phyloP scores from a whole-genome alignment of 371 early-diverging fungal species.

The Mortierella sp. region DNA sequence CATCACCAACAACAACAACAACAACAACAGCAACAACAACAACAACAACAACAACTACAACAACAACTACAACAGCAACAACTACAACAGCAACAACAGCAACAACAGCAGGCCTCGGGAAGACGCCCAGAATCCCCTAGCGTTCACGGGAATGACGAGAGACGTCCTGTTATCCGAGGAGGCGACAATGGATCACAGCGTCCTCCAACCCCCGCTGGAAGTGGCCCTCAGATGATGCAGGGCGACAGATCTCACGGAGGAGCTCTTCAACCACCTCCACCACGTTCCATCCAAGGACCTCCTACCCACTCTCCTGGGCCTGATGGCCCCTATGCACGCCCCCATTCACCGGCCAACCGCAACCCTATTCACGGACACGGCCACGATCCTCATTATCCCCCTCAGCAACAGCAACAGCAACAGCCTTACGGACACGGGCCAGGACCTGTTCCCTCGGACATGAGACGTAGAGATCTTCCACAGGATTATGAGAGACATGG shows the following conservation, averaged over 20 bases:
- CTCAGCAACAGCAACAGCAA: constrained; percentile 17
- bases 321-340: constrained; percentile 34
- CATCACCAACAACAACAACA: background rate
- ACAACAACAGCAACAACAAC: background rate
- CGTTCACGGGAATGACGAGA: constrained; percentile 32
- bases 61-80: background rate
- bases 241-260: constrained; percentile 14
- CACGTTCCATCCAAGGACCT: constrained; percentile 26
- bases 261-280: constrained; percentile 19
- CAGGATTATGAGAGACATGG: constrained; percentile 42
- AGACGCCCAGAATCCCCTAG: constrained; percentile 29
- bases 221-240: constrained; percentile 50
- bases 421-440: constrained; percentile 17
- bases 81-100: background rate
- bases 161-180: constrained; percentile 44
- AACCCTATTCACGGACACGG: constrained; percentile 31
- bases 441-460: constrained; percentile 18
- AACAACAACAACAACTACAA: background rate
- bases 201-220: constrained; percentile 46
- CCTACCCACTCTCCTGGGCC: constrained; percentile 33
- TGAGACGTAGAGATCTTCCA: constrained; percentile 33
- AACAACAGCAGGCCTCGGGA: background rate
- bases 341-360: constrained; percentile 32
- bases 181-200: constrained; percentile 28
- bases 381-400: constrained; percentile 42